These are phyloP conservation scores for Tephrocybe rancida DNA, from an alignment of 768 basidiomycete genomes.

Conservation along the genomic window DNA sequence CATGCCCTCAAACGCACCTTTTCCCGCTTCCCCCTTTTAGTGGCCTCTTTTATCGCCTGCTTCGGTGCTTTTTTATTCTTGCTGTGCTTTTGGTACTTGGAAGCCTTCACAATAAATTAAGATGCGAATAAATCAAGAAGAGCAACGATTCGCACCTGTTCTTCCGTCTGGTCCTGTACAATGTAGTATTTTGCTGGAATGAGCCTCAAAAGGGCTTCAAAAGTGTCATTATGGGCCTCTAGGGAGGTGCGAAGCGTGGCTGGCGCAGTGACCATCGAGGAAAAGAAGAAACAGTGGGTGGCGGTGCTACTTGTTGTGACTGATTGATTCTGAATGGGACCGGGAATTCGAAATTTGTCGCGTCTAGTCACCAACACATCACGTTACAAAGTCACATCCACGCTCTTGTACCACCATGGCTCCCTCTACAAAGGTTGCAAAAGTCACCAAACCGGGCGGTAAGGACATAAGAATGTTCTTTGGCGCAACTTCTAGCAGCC, in stretches of 20 bases:
- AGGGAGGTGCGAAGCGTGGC: conserved; percentile 60
- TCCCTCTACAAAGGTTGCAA: conserved; percentile 23
- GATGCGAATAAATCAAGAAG: background rate
- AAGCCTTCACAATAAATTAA: conserved; percentile 30
- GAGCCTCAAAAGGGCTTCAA: conserved; percentile 79
- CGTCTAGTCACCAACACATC: conserved; percentile 7
- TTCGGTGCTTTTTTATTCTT: conserved; percentile 84
- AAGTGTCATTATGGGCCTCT: conserved; percentile 83
- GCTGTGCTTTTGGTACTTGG: conserved; percentile 85
- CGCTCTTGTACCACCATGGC: conserved; percentile 13
- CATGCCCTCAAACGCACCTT: conserved; percentile 54
- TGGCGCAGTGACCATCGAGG: conserved; percentile 49
- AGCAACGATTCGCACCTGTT: conserved; percentile 51
- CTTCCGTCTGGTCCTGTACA: conserved; percentile 63
- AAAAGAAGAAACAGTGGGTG: background rate
- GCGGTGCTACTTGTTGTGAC: background rate
- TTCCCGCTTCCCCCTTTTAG: conserved; percentile 85
- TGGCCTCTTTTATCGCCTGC: conserved; percentile 86
- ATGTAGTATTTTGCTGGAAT: conserved; percentile 93
- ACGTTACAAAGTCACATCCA: conserved; percentile 2
- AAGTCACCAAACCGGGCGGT: conserved; percentile 28
- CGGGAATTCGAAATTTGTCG: background rate
- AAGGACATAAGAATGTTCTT: conserved; percentile 45
- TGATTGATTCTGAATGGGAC: background rate
- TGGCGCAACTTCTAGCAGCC: conserved; percentile 19